Evolutionary conservation across 257 asterid species (phyloP), one percentile per base, ranked within the genome.

Genomic region (Prunella vulgaris): DNA sequence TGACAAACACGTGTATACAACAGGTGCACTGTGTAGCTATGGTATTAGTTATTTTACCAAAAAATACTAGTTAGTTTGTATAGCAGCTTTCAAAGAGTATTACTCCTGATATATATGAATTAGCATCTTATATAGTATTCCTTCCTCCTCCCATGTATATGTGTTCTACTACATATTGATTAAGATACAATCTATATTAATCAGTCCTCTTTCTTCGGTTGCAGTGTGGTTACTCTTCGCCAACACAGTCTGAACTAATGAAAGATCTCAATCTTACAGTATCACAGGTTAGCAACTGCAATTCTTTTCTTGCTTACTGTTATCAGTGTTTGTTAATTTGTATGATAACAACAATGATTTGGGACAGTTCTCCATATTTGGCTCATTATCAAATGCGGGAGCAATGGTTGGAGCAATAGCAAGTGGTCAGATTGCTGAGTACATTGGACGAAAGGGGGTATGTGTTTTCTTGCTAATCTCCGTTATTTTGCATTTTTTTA

Each of bases 391-490:
- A 3, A 92, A 92, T 72, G 98, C 83, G 74, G 98, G 98, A 20
- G 98, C 98, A 54, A 90, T 92, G 98, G 97, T 90, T 44, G 98
- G 98, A 68, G 98, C 98, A 69, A 84, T 92, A 65, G 86, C 97
- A 59, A 92, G 98, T 79, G 98, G 97, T 69, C 97, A 92, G 79
- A 90, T 92, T 65, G 96, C 98, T 0, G 98, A 92, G 81, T 90
- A 92, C 77, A 79, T 90, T 12, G 98, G 98, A 51, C 78, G 98
- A 71, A 81, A 81, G 46, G 85, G 85, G 85, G 85, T 81, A 68
- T 18, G 63, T 24, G 20, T 15, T 65, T 27, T 66, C 40, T 27
- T 27, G 33, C 30, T 14, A 62, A 35, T 58, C 56, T 25, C 10
- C 53, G 68, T 60, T 75, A 12, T 5, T 24, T 17, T 38, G 14